Percentiles rank a stretch among this genome's conserved stretches.
Evolutionary conservation across 2,329 filamentous ascomycete species (phyloP).

Genomic region (Ilyonectria mors-panacis): DNA sequence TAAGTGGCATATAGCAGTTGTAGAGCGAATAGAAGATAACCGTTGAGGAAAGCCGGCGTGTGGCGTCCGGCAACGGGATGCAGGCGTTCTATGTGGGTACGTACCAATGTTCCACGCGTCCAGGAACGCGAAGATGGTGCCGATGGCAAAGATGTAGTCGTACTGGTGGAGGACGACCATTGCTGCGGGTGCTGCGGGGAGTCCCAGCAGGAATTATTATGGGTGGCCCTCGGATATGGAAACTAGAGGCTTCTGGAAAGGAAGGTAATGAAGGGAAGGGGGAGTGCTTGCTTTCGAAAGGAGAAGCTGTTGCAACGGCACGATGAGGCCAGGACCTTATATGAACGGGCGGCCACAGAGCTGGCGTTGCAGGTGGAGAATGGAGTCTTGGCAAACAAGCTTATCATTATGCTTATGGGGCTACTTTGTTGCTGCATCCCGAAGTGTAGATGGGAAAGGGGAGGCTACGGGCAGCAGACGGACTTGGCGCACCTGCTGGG

Average conservation of each 20-base stretch:
- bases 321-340: conserved; percentile 38
- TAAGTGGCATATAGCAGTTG: background rate
- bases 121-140: conserved; percentile 75
- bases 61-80: background rate
- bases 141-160: conserved; percentile 75
- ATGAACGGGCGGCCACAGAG: conserved; percentile 28
- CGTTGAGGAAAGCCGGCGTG: background rate
- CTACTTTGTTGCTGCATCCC: conserved; percentile 10
- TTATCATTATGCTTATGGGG: conserved; percentile 47
- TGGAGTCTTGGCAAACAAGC: conserved; percentile 46
- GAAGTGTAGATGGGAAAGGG: background rate
- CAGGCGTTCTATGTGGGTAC: background rate
- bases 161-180: conserved; percentile 62
- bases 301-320: conserved; percentile 7
- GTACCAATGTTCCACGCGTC: conserved; percentile 76
- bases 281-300: conserved; percentile 13
- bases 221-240: background rate
- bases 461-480: background rate
- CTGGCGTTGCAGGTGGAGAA: conserved; percentile 22
- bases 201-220: background rate
- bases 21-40: too few species aligned
- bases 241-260: conserved; percentile 33
- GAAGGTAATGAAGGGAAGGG: conserved; percentile 22
- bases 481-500: conserved; percentile 14
- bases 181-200: conserved; percentile 15